Base-by-base conservation (phyloP, 2,329 filamentous ascomycete species). In the Phyllosticta citribraziliensis region DNA sequence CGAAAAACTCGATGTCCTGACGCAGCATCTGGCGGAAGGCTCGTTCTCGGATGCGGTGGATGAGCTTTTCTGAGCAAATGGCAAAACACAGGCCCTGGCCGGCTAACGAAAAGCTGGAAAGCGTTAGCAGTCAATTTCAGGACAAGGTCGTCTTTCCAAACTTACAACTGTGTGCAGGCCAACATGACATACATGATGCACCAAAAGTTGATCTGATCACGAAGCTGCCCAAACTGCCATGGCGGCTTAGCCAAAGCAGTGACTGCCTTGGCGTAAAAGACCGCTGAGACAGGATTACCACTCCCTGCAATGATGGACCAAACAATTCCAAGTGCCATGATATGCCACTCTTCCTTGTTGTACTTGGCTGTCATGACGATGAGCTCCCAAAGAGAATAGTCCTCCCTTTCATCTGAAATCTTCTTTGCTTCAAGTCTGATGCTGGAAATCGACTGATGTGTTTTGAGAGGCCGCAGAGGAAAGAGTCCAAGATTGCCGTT, bases 1-100 rank as follows among this genome's bases (percentile, higher is more conserved):
- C 94, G 67, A 97, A 99, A 74, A 92, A 97, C 27, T 85, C 79
- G 62, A 97, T 92, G 65, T 97, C 94, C 74, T 97, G 93, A 65
- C 92, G 88, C 57, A 97, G 84, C 78, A 97, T 91, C 24, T 87
- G 82, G 33, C 92, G 83, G 79, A 99, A 97, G 6, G 91, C 88
- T 62, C 80, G 80, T 72, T 94, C 86, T 67, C 94, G 85, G 1
- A 93, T 90, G 20, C 91, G 86, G 70, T 90, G 89, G 60, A 97
- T 83, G 24, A 97, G 82, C 51, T 85, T 82, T 76, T 96, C 90
- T n/a, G 91, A 94, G 76, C 89, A 92, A 68, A 85, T 86, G 19
- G 91, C 92, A 67, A 97, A 92, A 2, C 54, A 56, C 52, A 62
- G 12, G 12, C 91, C 91, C 68, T 93, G 88, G 5, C 77, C 73